Conservation (phyloP, 768 basidiomycete genomes). For the Termitomyces sp. region DNA sequence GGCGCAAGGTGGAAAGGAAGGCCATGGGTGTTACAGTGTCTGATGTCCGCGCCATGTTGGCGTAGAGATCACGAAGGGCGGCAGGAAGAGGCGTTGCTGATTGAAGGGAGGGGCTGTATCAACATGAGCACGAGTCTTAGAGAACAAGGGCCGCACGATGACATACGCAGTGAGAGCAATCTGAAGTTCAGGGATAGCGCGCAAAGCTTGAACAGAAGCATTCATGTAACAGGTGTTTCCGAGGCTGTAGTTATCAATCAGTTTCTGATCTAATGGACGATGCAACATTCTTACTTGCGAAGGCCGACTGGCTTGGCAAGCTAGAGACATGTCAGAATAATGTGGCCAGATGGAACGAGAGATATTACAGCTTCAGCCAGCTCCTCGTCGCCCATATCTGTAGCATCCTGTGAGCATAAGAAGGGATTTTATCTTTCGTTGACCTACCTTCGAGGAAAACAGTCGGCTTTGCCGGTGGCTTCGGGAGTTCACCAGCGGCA, state of each 20-base stretch:
- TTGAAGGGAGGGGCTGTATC: conserved; percentile 34
- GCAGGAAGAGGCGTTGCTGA: conserved; percentile 43
- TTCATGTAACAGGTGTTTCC: conserved; percentile 99
- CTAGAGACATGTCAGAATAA: conserved; percentile 35
- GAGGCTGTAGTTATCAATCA: conserved; percentile 37
- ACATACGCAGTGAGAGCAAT: conserved; percentile 61
- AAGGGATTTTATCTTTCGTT: background rate
- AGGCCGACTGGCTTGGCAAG: conserved; percentile 81
- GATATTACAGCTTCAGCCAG: conserved; percentile 73
- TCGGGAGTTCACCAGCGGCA: conserved; percentile 87
- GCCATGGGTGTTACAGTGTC: conserved; percentile 67
- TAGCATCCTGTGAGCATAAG: background rate
- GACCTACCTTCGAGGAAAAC: conserved; percentile 82
- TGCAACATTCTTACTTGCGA: conserved; percentile 51
- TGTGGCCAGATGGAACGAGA: background rate
- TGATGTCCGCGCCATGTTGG: conserved; percentile 70
- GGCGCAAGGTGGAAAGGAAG: conserved; percentile 72
- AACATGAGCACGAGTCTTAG: background rate
- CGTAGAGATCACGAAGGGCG: conserved; percentile 68
- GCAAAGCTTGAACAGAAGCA: conserved; percentile 90
- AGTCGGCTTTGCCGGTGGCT: conserved; percentile 74
- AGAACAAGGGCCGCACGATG: background rate
- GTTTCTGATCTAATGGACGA: background rate
- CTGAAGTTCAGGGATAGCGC: conserved; percentile 88
- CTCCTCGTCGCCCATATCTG: conserved; percentile 84